These are phyloP conservation scores for Acer negundo DNA, from an alignment of 345 rosid species.

Conservation along the genomic window DNA sequence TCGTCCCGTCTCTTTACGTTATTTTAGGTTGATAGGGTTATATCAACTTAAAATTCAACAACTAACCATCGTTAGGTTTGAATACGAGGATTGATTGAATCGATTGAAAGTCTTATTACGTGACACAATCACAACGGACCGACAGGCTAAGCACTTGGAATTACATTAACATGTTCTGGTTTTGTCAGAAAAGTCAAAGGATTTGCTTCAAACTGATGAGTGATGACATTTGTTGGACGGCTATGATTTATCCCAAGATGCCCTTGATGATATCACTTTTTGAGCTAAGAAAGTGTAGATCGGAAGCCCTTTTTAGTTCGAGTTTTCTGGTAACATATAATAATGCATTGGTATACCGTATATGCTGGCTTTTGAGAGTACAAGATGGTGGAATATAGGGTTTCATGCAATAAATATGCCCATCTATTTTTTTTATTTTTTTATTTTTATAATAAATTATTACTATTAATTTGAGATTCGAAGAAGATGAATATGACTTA, in stretches of 20 bases:
- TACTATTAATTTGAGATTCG: too few species aligned
- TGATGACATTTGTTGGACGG: conserved; percentile 21
- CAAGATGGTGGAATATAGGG: conserved; percentile 16
- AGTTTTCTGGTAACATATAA: conserved; percentile 11
- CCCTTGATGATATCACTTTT: conserved; percentile 29
- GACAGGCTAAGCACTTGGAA: too few species aligned
- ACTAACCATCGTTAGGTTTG: not conserved
- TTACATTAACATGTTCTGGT: not conserved
- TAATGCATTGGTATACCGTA: not conserved
- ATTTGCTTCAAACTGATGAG: not conserved
- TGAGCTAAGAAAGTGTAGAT: conserved; percentile 15
- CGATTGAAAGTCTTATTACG: too few species aligned
- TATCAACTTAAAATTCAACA: not conserved
- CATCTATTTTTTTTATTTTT: too few species aligned
- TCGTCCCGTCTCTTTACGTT: not conserved
- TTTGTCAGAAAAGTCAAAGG: not conserved
- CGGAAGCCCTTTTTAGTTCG: conserved; percentile 5
- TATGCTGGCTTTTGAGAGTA: not conserved
- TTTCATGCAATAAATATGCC: not conserved
- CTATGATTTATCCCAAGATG: conserved; percentile 28
- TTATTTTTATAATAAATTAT: too few species aligned
- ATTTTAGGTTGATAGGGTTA: not conserved
- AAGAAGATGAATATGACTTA: too few species aligned
- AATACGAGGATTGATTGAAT: too few species aligned
- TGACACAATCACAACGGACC: too few species aligned